Evolutionary conservation across 768 basidiomycete genomes (phyloP).

Genomic region (Boletus rufocinnamomeus): DNA sequence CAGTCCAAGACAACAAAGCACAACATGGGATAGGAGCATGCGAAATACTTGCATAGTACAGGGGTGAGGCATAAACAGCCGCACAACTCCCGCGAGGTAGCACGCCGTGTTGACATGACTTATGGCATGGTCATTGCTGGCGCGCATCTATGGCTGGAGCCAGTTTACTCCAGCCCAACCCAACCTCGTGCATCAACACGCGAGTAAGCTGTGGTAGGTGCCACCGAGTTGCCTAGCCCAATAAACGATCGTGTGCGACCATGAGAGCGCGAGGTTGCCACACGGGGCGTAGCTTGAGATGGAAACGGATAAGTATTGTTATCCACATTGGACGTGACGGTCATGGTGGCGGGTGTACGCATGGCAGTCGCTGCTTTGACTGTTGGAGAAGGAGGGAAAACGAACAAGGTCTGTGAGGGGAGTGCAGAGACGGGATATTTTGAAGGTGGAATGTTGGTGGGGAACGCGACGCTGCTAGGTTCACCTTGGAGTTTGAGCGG

Average conservation of each 20-base stretch:
- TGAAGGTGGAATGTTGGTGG: constrained; percentile 21
- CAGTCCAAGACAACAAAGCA: constrained; percentile 30
- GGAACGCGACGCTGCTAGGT: constrained; percentile 31
- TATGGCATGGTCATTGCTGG: constrained; percentile 11
- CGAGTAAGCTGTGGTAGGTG: constrained; percentile 80
- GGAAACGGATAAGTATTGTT: constrained; percentile 54
- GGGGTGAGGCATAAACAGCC: constrained; percentile 19
- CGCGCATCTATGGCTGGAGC: constrained; percentile 9
- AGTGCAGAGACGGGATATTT: constrained; percentile 39
- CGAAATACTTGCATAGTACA: constrained; percentile 22
- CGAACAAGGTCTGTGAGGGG: constrained; percentile 82
- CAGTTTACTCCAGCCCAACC: constrained; percentile 51
- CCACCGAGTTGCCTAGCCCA: constrained; percentile 63
- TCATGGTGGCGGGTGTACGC: constrained; percentile 78
- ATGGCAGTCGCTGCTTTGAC: constrained; percentile 48
- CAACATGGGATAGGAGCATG: constrained; percentile 27
- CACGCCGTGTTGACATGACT: constrained; percentile 13
- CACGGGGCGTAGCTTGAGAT: constrained; percentile 62
- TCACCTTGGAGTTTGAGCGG: constrained; percentile 52
- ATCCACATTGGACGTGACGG: constrained; percentile 63
- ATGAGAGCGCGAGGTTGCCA: constrained; percentile 64
- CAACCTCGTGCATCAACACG: constrained; percentile 85
- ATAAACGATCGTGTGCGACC: constrained; percentile 76
- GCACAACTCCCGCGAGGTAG: constrained; percentile 12
- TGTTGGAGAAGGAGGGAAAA: constrained; percentile 80